Evolutionary conservation across 768 basidiomycete genomes (phyloP).

Genomic region (Auricularia heimuer): DNA sequence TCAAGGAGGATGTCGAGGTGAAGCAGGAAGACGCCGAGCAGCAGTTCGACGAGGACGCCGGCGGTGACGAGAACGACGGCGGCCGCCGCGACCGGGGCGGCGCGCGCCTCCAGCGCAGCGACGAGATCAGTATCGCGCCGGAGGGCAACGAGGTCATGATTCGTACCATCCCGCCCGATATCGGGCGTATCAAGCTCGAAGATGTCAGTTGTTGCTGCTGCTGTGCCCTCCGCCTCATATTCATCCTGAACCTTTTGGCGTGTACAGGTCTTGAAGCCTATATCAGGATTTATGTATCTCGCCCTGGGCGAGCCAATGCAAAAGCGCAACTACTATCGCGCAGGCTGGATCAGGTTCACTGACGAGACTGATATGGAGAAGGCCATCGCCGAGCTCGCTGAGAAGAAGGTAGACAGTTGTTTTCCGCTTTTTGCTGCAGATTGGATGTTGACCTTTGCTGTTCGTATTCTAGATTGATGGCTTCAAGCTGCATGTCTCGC

Average conservation of each 20-base stretch:
- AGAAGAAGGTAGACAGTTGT: constrained; percentile 59
- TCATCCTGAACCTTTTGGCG: constrained; percentile 7
- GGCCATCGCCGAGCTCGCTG: constrained; percentile 65
- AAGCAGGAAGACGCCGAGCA: constrained; percentile 6
- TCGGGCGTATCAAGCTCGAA: constrained; percentile 81
- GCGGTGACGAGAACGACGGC: constrained; percentile 9
- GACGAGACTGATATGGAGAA: constrained; percentile 75
- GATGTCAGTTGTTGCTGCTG: constrained; percentile 42
- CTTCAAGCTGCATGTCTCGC: constrained; percentile 87
- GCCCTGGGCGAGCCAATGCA: constrained; percentile 87
- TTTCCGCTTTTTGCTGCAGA: neutral
- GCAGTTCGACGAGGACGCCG: constrained; percentile 26
- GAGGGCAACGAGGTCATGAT: constrained; percentile 92
- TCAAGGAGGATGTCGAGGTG: constrained; percentile 30
- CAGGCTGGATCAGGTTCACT: constrained; percentile 83
- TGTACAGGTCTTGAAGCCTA: constrained; percentile 57
- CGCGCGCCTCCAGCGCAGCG: constrained; percentile 35
- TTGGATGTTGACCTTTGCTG: too few relatives aligned
- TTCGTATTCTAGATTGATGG: constrained; percentile 63
- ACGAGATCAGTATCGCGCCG: constrained; percentile 59
- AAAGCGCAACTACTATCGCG: constrained; percentile 89
- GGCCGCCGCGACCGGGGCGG: constrained; percentile 31
- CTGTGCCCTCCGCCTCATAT: constrained; percentile 6
- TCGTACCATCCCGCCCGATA: constrained; percentile 88
- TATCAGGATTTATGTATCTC: constrained; percentile 79